Percentiles rank a stretch among this genome's conserved stretches.
Evolutionary conservation across 208 protist species (phyloP).

Genomic region (Phytomonas sp.): DNA sequence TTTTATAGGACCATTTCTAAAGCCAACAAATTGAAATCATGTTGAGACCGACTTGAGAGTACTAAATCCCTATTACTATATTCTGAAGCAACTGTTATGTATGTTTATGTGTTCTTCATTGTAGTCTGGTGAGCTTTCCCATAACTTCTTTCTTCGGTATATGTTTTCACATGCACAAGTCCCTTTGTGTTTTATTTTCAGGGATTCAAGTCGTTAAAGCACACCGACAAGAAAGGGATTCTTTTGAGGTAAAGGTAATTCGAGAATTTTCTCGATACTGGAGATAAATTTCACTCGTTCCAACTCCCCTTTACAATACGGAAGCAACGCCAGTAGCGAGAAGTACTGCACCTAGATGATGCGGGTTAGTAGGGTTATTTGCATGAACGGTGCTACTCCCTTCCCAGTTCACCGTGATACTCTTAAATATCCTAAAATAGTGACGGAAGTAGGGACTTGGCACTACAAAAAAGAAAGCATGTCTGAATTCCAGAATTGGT

Average conservation of each 20-base stretch:
- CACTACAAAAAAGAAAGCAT: conserved; percentile 72
- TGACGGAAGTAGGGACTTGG: conserved; percentile 73
- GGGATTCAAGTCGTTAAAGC: neutral
- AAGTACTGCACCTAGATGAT: neutral
- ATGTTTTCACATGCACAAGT: conserved; percentile 2
- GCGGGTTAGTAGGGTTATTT: neutral
- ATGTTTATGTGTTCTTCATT: neutral
- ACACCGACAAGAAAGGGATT: conserved; percentile 9
- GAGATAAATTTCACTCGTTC: neutral
- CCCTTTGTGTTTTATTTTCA: neutral
- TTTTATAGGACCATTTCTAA: neutral
- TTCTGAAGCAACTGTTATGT: neutral
- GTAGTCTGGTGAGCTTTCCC: neutral
- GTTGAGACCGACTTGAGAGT: neutral
- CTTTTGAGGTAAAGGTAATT: neutral
- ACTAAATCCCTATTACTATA: conserved; percentile 1
- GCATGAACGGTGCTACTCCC: neutral
- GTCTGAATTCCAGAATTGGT: conserved; percentile 61
- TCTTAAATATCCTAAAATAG: conserved; percentile 35
- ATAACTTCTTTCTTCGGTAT: conserved; percentile 1
- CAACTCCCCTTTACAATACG: neutral
- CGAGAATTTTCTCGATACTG: neutral
- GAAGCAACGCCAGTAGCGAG: neutral
- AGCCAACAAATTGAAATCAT: neutral
- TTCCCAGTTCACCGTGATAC: conserved; percentile 45